A percentile compares a stretch with the other conserved stretches of the same genome.
Conservation (phyloP, 1,284 basidiomycete genomes). For the Wolfiporia cocos region DNA sequence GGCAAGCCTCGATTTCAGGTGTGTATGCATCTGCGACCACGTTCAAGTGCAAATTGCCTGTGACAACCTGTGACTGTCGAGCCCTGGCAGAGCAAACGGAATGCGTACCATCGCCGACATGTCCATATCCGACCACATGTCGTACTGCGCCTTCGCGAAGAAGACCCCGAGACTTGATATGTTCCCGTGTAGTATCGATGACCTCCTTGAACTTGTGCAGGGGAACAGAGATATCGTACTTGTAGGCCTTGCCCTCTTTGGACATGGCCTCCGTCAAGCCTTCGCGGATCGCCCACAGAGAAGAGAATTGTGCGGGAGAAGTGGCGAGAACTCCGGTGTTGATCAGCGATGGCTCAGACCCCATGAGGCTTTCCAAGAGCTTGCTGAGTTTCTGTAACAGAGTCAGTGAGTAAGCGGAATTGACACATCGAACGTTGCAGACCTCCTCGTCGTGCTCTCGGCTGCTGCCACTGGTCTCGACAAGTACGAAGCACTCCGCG, state of each 20-base stretch:
- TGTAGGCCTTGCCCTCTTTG: conserved; percentile 95
- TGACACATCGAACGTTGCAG: conserved; percentile 7
- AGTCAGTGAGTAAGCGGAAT: background rate
- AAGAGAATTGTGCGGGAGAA: conserved; percentile 84
- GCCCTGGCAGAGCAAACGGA: background rate
- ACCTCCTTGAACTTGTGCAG: conserved; percentile 86
- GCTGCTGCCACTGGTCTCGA: conserved; percentile 94
- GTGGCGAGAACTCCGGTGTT: conserved; percentile 93
- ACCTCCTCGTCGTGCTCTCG: conserved; percentile 96
- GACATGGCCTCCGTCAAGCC: conserved; percentile 90
- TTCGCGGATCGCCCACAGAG: conserved; percentile 94
- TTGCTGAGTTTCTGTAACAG: conserved; percentile 76
- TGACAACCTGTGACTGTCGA: background rate
- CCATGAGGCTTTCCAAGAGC: conserved; percentile 79
- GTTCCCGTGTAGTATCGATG: conserved; percentile 77
- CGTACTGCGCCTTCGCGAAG: conserved; percentile 70
- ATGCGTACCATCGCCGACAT: conserved; percentile 87
- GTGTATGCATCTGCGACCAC: conserved; percentile 84
- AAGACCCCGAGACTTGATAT: conserved; percentile 70
- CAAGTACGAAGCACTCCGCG: conserved; percentile 84
- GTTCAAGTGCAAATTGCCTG: conserved; percentile 95
- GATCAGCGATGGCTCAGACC: conserved; percentile 70
- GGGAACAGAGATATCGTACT: conserved; percentile 96
- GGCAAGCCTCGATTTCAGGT: conserved; percentile 76
- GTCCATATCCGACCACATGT: conserved; percentile 89